Evolutionary conservation across 2,329 filamentous ascomycete species (phyloP), one percentile per base, ranked within the genome.

Genomic region (Periconia digitata): DNA sequence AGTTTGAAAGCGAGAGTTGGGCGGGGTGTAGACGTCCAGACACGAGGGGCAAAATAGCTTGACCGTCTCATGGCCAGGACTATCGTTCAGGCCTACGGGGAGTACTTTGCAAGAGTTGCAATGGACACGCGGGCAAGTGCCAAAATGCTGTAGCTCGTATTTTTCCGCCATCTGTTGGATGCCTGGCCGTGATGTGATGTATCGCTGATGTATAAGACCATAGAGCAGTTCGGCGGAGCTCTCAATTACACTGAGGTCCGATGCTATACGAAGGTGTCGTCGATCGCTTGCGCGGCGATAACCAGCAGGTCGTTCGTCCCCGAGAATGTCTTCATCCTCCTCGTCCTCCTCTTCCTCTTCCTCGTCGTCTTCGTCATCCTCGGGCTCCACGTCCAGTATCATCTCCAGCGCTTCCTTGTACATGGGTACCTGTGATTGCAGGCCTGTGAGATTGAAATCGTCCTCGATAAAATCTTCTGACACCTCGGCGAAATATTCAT

Each of bases 161-260:
- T 99, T 99, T 74, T 99, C 94, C 54, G 92, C 90, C 94, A 99
- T 99, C 71, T 96, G 92, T 74, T 97, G 92, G 64, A 99, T 97
- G 44, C 94, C 94, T 2, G 90, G 90, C 50, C 94, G 84, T 20
- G 92, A 96, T 66, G 92, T 97, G 75, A 99, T 97, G 74, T 96
- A 99, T 48, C 94, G 88, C 73, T 97, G 94, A 75, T 99, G 94
- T 72, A 99, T 99, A 50, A 99, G 83, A 35, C 94, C 94, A 75
- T 99, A 99, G 20, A 99, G 85, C 77, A 97, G 86, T 77, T 99
- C 94, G n/a, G 94, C 92, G 0, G 91, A 96, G 56, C 89, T 95
- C 76, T 99, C 94, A 66, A 99, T 96, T 57, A 96, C 88, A 51
- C 90, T 95, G 39, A 96, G 79, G 70, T 99, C 92, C 68, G 90